A percentile compares a stretch with the other conserved stretches of the same genome.
phyloP scores from a whole-genome alignment of 1,139 yeast genomes.

The Kodamaea arcana region DNA sequence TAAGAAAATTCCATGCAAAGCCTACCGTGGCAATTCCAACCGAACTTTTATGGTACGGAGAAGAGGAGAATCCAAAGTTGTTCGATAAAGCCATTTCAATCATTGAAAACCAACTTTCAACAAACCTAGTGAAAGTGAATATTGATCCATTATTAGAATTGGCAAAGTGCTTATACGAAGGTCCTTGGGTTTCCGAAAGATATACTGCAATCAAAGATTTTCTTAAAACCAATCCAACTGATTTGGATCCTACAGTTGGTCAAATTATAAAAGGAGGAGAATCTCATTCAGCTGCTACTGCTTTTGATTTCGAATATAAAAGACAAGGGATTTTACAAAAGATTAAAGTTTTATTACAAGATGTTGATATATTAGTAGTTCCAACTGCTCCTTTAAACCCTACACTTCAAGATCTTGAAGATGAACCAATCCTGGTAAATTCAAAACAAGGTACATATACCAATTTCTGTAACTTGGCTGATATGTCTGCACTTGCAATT shows the following conservation, averaged over 20 bases:
- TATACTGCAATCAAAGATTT: conserved; percentile 78
- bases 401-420: conserved; percentile 61
- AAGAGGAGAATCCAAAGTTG: conserved; percentile 66
- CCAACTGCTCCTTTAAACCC: conserved; percentile 96
- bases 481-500: conserved; percentile 83
- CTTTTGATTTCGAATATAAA: conserved; percentile 79
- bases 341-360: conserved; percentile 51
- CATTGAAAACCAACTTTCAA: conserved; percentile 54
- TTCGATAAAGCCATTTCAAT: conserved; percentile 58
- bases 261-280: conserved; percentile 76
- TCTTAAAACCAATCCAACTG: conserved; percentile 62
- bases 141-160: conserved; percentile 72
- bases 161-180: conserved; percentile 90
- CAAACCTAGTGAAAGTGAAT: conserved; percentile 54
- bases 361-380: conserved; percentile 71
- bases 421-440: conserved; percentile 80
- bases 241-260: conserved; percentile 81
- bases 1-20: conserved; percentile 50
- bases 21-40: conserved; percentile 76
- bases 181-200: conserved; percentile 98
- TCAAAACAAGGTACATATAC: conserved; percentile 96
- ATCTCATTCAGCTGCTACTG: conserved; percentile 72
- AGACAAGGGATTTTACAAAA: conserved; percentile 71
- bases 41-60: conserved; percentile 74
- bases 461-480: conserved; percentile 91